Evolutionary conservation across 768 basidiomycete genomes (phyloP), one percentile per base, ranked within the genome.

Genomic region (Astraeus odoratus): DNA sequence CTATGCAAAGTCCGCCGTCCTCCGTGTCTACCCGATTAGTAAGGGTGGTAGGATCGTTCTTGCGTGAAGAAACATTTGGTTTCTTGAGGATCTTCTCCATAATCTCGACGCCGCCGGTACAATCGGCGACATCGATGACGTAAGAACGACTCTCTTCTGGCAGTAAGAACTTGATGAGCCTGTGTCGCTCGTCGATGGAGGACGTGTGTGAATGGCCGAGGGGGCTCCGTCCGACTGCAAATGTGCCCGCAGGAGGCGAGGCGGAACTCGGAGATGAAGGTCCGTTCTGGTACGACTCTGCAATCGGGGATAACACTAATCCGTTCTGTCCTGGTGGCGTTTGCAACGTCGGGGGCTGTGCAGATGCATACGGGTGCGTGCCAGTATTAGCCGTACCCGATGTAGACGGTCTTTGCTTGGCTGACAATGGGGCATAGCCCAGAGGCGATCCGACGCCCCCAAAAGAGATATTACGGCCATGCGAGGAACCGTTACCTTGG

Each of bases 21-120:
- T 81, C 81, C 0, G 75, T 80, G 47, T 80, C 79, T n/a, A 77
- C 73, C 30, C 76, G 71, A 48, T 77, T 78, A 40, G 70, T 55
- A 39, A 68, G 68, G 24, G 64, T 67, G 41, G 75, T 71, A 3
- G 52, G 37, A 7, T 77, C 77, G 1, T 67, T 49, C 42, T 65
- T 68, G 48, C 71, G 71, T 8, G 67, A 51, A 0, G 59, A 35
- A 0, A 75, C 60, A 61, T 92, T 95, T 36, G 53, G 87, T 65
- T 99, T 99, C 60, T 80, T 87, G 50, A 99, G 69, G 1, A 88
- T 93, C 53, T 85, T 82, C 52, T 90, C 86, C 41, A 98, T 73
- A 2, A 97, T 79, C 56, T 98, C 92, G 2, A 86, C 73, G 8
- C 92, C 93, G 22, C 82, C 83, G 1, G 71, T 72, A 57, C 88